Evolutionary conservation across 2,329 filamentous ascomycete genomes (phyloP).

Genomic region (Teratosphaeria gauchensis): DNA sequence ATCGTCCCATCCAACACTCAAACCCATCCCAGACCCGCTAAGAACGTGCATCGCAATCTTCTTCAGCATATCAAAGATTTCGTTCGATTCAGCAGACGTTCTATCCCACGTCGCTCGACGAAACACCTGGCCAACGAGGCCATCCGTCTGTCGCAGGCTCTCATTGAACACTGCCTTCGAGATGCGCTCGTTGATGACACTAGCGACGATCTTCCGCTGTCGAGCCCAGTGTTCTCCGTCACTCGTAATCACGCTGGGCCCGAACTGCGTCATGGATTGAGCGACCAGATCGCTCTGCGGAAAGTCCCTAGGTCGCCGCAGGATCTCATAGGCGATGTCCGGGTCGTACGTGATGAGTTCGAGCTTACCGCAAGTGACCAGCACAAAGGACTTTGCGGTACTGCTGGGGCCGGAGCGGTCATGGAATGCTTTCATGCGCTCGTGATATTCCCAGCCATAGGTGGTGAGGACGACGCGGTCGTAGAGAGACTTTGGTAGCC

Average conservation of each 20-base stretch:
- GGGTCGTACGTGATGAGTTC: slow-evolving; percentile 19
- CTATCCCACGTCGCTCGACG: neutral
- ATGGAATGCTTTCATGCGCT: slow-evolving; percentile 10
- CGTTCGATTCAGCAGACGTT: slow-evolving; percentile 9
- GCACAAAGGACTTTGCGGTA: slow-evolving; percentile 11
- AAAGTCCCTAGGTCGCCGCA: slow-evolving; percentile 15
- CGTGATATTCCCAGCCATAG: slow-evolving; percentile 20
- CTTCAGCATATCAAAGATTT: slow-evolving; percentile 24
- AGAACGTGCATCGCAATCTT: slow-evolving; percentile 27
- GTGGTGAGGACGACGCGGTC: slow-evolving; percentile 14
- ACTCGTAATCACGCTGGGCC: slow-evolving; percentile 17
- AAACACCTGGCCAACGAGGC: slow-evolving; percentile 18
- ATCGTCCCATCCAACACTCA: slow-evolving; percentile 16
- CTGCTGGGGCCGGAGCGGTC: slow-evolving; percentile 9
- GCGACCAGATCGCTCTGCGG: slow-evolving; percentile 10
- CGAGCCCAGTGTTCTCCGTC: slow-evolving; percentile 20
- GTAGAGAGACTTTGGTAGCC: slow-evolving; percentile 12
- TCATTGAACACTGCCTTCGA: slow-evolving; percentile 24
- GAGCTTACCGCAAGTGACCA: slow-evolving; percentile 13
- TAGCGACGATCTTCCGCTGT: slow-evolving; percentile 23
- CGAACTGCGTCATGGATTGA: slow-evolving; percentile 17
- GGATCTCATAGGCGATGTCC: slow-evolving; percentile 13
- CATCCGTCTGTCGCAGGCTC: slow-evolving; percentile 18
- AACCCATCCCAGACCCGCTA: slow-evolving; percentile 23
- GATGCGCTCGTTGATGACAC: slow-evolving; percentile 25